Base-by-base conservation (phyloP, 1,284 basidiomycete genomes). In the Puccinia brachypodii region DNA sequence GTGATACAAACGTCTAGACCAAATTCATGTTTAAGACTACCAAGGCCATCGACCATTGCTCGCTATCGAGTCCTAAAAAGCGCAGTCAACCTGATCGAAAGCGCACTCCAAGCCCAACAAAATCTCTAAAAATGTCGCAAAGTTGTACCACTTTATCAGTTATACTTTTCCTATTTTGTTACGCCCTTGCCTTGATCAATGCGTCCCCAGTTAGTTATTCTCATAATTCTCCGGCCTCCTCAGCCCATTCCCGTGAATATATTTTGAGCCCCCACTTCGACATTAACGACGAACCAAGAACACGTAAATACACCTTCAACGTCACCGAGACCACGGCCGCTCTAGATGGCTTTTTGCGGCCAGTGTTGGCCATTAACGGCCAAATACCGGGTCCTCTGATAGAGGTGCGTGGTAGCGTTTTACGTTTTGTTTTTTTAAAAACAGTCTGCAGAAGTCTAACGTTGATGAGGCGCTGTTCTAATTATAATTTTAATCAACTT, bases 311-410 rank as follows among this genome's bases (percentile, higher is more conserved):
- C 68, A 83, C 84, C 33, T 85, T 83, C 79, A 83, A 74, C 13
- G 66, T 86, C 38, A 83, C 84, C 14, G 81, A 84, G 31, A 81
- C 83, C 0, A 50, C 77, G 6, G 76, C 75, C 71, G 2, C 87
- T 0, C 88, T 88, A 0, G 88, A 88, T 64, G 89, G 87, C 1
- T 84, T 88, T 9, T 83, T 84, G 42, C 87, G 87, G 74, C 83
- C 84, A 0, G 89, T 89, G 87, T 84, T 89, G 8, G 88, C 88
- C 2, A 88, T 90, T 25, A 90, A 90, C 71, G 88, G 87, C 2
- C 86, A 87, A 81, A 88, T 84, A 68, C 89, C 89, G 0, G 89
- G 89, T 0, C 89, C 89, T 0, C 86, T 88, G 3, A 88, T 90
- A 77, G 88, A 89, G 82, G 89, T 87, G 0, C 89, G 89, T 84